These are phyloP conservation scores for Globisporangium nagaii DNA, from an alignment of 352 stramenopile genomes.

Conservation along the genomic window DNA sequence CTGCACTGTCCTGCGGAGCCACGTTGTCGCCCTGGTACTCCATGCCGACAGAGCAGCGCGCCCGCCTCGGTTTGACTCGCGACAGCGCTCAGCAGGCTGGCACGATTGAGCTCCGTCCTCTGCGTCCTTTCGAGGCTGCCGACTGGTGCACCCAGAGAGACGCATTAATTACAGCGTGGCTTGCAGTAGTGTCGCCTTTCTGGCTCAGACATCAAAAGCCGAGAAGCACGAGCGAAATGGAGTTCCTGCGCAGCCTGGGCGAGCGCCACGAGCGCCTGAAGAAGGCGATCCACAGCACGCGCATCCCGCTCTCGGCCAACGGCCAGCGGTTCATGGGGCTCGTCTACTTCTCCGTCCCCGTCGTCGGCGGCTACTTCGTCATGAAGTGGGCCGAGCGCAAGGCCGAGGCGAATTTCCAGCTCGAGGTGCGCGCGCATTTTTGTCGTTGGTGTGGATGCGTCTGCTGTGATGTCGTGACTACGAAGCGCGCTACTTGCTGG, in stretches of 20 bases:
- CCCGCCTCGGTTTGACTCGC: no score
- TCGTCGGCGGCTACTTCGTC: constrained; percentile 87
- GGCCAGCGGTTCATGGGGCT: constrained; percentile 82
- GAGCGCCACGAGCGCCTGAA: constrained; percentile 87
- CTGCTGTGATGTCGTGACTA: no score
- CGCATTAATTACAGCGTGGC: no score
- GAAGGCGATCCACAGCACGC: constrained; percentile 88
- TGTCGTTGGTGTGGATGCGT: neutral
- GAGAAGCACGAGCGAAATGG: no score
- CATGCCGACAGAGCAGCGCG: no score
- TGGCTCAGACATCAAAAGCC: no score
- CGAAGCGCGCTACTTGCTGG: no score
- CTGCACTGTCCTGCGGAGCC: neutral
- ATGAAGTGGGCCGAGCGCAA: constrained; percentile 88
- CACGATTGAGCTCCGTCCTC: no score
- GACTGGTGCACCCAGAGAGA: no score
- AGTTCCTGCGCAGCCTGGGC: constrained; percentile 66
- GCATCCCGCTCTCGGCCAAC: constrained; percentile 86
- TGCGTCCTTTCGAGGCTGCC: no score
- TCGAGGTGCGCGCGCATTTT: constrained; percentile 31
- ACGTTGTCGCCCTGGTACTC: neutral
- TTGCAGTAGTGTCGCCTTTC: no score
- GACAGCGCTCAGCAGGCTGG: no score
- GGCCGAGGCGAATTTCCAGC: constrained; percentile 70
- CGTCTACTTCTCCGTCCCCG: constrained; percentile 88